A percentile compares a stretch with the other conserved stretches of the same genome.
Conservation (phyloP, 148 eudicot genomes). For the Mesembryanthemum crystallinum region DNA sequence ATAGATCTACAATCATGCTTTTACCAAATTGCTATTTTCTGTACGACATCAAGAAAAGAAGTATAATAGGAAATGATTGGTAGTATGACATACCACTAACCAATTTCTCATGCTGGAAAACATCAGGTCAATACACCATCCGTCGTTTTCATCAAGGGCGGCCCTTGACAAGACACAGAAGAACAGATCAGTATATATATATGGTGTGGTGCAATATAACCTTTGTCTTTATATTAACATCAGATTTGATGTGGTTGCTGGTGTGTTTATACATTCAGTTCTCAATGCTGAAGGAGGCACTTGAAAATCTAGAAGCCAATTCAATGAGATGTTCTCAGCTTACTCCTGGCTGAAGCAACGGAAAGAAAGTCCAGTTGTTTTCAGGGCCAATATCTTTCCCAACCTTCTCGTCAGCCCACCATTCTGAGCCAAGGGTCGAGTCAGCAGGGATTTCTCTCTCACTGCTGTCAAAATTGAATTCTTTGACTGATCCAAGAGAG, state of each 20-base stretch:
- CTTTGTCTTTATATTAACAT: slow-evolving; percentile 1
- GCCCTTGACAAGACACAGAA: slow-evolving; percentile 19
- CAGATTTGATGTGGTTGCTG: slow-evolving; percentile 14
- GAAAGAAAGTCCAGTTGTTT: slow-evolving; percentile 83
- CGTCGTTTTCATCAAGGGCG: not conserved
- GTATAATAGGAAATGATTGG: slow-evolving; percentile 12
- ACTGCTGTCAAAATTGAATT: slow-evolving; percentile 74
- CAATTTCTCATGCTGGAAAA: slow-evolving; percentile 13
- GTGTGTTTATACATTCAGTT: slow-evolving; percentile 11
- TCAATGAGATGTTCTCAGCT: slow-evolving; percentile 33
- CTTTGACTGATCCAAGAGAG: slow-evolving; percentile 77
- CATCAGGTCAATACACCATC: slow-evolving; percentile 5
- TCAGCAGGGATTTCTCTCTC: slow-evolving; percentile 40
- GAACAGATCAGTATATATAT: slow-evolving; percentile 7
- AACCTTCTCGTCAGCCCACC: slow-evolving; percentile 73
- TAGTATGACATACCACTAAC: slow-evolving; percentile 9
- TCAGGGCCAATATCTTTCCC: slow-evolving; percentile 45
- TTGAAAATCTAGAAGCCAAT: slow-evolving; percentile 1
- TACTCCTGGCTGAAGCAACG: slow-evolving; percentile 65
- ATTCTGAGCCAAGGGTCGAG: slow-evolving; percentile 40
- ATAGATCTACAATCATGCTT: slow-evolving; percentile 21
- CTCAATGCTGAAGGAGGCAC: slow-evolving; percentile 11
- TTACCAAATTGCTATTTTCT: slow-evolving; percentile 17
- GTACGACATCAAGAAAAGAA: slow-evolving; percentile 15
- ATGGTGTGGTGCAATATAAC: slow-evolving; percentile 1